These are phyloP conservation scores for Neopestalotiopsis rosae DNA, from an alignment of 2,329 filamentous ascomycete genomes.

Conservation along the genomic window DNA sequence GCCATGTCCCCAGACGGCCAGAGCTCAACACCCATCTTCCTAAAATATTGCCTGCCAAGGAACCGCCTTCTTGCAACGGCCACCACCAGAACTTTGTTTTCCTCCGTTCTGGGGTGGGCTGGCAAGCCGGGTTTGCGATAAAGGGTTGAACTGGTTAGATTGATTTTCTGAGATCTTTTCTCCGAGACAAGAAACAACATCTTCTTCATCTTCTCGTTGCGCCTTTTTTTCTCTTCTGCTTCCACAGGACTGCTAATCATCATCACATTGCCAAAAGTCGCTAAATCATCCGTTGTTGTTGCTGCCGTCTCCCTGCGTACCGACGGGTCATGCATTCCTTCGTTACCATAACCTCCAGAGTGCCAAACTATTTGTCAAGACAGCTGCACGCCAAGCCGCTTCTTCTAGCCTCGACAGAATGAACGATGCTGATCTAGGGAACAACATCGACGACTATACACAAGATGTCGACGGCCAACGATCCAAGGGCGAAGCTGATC, in stretches of 20 bases:
- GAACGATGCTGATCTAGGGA: slow-evolving; percentile 46
- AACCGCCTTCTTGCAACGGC: neutral
- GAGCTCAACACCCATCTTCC: no score
- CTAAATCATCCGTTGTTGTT: neutral
- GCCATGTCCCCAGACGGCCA: no score
- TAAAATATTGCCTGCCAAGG: neutral
- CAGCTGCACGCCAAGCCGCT: slow-evolving; percentile 17
- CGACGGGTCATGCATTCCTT: slow-evolving; percentile 12
- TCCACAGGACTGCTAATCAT: no score
- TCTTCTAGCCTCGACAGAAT: slow-evolving; percentile 35
- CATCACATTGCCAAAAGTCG: no score
- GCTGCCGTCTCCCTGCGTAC: neutral
- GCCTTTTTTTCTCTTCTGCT: neutral
- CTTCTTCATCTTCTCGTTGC: neutral
- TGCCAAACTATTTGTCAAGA: slow-evolving; percentile 5
- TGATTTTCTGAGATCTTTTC: neutral
- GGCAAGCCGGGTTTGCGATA: neutral
- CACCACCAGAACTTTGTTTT: neutral
- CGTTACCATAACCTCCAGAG: neutral
- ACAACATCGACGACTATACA: slow-evolving; percentile 42
- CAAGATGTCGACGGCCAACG: slow-evolving; percentile 29
- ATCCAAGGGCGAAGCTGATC: slow-evolving; percentile 28
- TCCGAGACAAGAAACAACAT: neutral
- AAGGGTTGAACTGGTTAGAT: neutral
- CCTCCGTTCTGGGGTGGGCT: neutral